Evolutionary conservation across 2,329 filamentous ascomycete genomes (phyloP), one percentile per base, ranked within the genome.

Genomic region (Ceratocystis cacaofunesta): DNA sequence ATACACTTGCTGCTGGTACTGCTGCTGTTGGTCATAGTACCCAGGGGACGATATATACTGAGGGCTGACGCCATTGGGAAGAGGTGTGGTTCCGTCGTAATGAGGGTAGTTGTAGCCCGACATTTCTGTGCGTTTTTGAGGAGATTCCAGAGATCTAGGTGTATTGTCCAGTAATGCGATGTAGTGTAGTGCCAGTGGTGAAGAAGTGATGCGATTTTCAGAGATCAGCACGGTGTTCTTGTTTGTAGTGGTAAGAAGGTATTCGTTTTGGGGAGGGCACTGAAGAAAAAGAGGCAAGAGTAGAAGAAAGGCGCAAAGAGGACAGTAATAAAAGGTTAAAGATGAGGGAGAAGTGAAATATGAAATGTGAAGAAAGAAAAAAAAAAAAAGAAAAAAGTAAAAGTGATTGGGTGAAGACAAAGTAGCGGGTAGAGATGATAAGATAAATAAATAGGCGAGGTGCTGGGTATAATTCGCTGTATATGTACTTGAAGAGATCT

Each of bases 61-160:
- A 17, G 41, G 61, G 22, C n/a, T 46, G 17, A 62, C 30, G 25
- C 19, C 61, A 32, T 30, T 15, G 17, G 61, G 61, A 3, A 46
- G 25, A 8, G 61, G 61, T 22, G 19, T 48, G 12, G 61, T 12
- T 3, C 61, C 44, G 61, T 46, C 61, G 17, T 62, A 62, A 22
- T 62, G 50, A 22, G 44, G 61, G n/a, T 62, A 62, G 17, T 50
- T 30, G 30, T 62, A 62, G 44, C 61, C 44, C 22, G 61, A 62
- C 61, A 58, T 58, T 41, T 41, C 36, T 12, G 10, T 41, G 36
- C 10, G 2, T 41, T 41, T 41, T 41, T 41, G 36, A 4, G 10
- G 3, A 12, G 36, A 41, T 41, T 41, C 36, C 10, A 12, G 15
- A 41, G 30, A 32, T 32, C 5, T 32, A 32, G 6, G 6, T 32